Percentiles rank a stretch among this genome's conserved stretches.
Conservation (phyloP, 441 rosid species). For the Metrosideros polymorpha region DNA sequence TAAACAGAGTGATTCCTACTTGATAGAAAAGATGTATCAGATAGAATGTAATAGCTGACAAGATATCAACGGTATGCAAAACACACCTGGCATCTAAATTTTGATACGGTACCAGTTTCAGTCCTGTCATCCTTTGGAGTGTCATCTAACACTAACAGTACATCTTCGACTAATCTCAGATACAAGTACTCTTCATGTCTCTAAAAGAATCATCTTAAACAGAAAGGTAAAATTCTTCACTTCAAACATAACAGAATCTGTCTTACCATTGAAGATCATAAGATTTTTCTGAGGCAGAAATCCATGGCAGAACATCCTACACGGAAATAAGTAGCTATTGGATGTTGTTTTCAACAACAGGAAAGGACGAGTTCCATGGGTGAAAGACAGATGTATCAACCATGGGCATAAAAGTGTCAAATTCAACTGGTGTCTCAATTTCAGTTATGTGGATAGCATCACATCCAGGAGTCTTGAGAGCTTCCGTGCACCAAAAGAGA, state of each 20-base stretch:
- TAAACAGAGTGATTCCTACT: background rate
- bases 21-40: background rate
- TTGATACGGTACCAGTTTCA: slow-evolving; percentile 75
- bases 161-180: slow-evolving; percentile 57
- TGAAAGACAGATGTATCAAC: slow-evolving; percentile 62
- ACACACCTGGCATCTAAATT: slow-evolving; percentile 83
- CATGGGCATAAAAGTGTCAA: slow-evolving; percentile 73
- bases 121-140: slow-evolving; percentile 66
- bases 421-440: slow-evolving; percentile 55
- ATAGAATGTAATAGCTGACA: too few relatives aligned
- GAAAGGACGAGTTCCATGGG: too few relatives aligned
- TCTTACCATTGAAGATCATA: slow-evolving; percentile 14
- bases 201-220: slow-evolving; percentile 59
- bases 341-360: slow-evolving; percentile 52
- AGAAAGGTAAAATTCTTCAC: slow-evolving; percentile 46
- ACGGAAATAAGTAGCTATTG: slow-evolving; percentile 55
- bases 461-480: slow-evolving; percentile 58
- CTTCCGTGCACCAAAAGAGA: slow-evolving; percentile 41
- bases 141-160: slow-evolving; percentile 63
- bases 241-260: slow-evolving; percentile 35
- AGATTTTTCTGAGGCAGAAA: slow-evolving; percentile 12
- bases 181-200: slow-evolving; percentile 68
- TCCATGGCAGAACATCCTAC: slow-evolving; percentile 41
- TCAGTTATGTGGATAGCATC: slow-evolving; percentile 84
- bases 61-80: background rate